A percentile compares a stretch with the other conserved stretches of the same genome.
Conservation (phyloP, 768 basidiomycete species). For the Calocera viscosa region DNA sequence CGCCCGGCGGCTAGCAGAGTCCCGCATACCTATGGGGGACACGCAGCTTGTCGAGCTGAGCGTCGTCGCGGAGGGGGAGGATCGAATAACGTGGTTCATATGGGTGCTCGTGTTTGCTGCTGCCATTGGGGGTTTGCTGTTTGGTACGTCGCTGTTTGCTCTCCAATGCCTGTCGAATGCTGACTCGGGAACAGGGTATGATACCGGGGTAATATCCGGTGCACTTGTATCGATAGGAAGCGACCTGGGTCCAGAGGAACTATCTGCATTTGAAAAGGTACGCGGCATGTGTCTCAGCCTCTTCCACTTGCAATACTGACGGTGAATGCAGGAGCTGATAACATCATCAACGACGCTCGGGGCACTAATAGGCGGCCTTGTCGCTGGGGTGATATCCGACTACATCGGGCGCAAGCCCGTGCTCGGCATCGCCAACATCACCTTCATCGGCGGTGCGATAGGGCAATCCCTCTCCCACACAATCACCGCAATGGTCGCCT, state of each 20-base stretch:
- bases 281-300: no score
- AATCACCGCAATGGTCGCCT: conserved; percentile 61
- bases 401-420: conserved; percentile 55
- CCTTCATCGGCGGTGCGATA: conserved; percentile 65
- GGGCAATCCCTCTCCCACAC: conserved; percentile 56
- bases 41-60: conserved; percentile 18
- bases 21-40: neutral
- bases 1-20: no score
- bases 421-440: conserved; percentile 51
- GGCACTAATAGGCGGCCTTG: conserved; percentile 61
- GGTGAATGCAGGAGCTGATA: conserved; percentile 74
- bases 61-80: conserved; percentile 24
- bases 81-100: conserved; percentile 53
- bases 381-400: conserved; percentile 57
- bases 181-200: conserved; percentile 42
- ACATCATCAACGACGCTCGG: conserved; percentile 69
- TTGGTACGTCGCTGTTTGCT: conserved; percentile 43
- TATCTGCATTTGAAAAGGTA: conserved; percentile 58
- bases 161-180: neutral
- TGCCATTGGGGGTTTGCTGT: conserved; percentile 64
- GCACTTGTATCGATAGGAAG: conserved; percentile 61
- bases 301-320: no score
- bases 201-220: conserved; percentile 70
- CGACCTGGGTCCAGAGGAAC: conserved; percentile 45
- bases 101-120: conserved; percentile 64